These are phyloP conservation scores for Pouteria campechiana DNA, from an alignment of 179 eudicot species.

Conservation along the genomic window DNA sequence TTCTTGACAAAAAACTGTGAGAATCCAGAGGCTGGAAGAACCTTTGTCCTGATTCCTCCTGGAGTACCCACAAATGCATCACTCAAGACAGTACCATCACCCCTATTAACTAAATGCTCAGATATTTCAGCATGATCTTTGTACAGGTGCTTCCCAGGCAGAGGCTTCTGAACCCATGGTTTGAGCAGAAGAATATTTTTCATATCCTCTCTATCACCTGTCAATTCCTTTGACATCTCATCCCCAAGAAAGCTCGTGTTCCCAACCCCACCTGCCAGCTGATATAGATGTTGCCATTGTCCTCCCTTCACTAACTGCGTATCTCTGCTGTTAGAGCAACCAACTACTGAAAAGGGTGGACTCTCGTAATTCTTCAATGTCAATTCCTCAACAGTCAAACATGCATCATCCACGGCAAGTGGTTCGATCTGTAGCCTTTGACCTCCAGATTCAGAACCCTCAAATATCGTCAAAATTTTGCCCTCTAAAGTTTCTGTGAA, in stretches of 20 bases:
- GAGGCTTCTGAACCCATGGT: conserved; percentile 6
- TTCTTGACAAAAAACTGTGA: conserved; percentile 69
- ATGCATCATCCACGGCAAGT: conserved; percentile 24
- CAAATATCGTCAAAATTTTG: conserved; percentile 23
- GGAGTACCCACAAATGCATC: conserved; percentile 13
- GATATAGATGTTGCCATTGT: conserved; percentile 36
- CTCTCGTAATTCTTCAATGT: conserved; percentile 32
- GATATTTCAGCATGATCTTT: conserved; percentile 6
- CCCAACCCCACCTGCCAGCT: conserved; percentile 14
- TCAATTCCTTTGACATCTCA: conserved; percentile 5
- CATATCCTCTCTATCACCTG: conserved; percentile 4
- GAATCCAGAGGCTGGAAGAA: conserved; percentile 60
- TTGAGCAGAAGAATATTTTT: background rate
- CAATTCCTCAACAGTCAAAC: conserved; percentile 69
- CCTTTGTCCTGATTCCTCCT: conserved; percentile 54
- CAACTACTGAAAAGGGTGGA: conserved; percentile 20
- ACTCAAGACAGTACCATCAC: conserved; percentile 12
- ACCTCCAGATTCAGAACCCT: conserved; percentile 26
- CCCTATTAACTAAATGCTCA: conserved; percentile 9
- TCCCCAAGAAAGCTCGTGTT: conserved; percentile 10
- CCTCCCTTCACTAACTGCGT: conserved; percentile 20
- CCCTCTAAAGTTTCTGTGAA: conserved; percentile 43
- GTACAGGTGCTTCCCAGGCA: conserved; percentile 6
- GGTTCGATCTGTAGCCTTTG: too few relatives aligned
- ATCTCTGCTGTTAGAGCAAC: conserved; percentile 29